phyloP scores from a whole-genome alignment of 352 stramenopile species.

The Globisporangium middletonii region DNA sequence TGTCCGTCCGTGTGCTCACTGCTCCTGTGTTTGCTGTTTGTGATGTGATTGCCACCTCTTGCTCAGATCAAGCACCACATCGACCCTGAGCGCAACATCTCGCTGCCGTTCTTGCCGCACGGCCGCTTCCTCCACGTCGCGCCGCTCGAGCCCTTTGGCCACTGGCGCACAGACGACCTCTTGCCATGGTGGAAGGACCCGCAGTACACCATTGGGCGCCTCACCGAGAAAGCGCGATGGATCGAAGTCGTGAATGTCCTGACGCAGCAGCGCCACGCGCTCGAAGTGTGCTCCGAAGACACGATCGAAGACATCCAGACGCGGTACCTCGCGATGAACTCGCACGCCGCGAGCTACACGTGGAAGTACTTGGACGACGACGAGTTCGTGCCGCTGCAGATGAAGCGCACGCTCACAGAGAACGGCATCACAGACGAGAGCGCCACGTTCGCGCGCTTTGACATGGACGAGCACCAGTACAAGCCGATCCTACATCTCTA shows the following conservation, averaged over 20 bases:
- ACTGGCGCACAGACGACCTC: slow-evolving; percentile 69
- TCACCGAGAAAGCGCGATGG: slow-evolving; percentile 67
- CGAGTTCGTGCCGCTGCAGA: slow-evolving; percentile 87
- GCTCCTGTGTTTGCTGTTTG: background rate
- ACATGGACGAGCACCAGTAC: slow-evolving; percentile 86
- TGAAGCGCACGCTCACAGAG: slow-evolving; percentile 82
- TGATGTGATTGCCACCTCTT: background rate
- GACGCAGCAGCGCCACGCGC: slow-evolving; percentile 76
- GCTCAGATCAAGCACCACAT: slow-evolving; percentile 71
- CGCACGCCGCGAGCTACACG: slow-evolving; percentile 89
- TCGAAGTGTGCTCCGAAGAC: slow-evolving; percentile 86
- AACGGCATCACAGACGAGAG: slow-evolving; percentile 88
- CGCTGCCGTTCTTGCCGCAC: slow-evolving; percentile 79
- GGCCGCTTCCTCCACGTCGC: slow-evolving; percentile 85
- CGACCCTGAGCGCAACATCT: slow-evolving; percentile 67
- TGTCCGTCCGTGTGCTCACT: too few species aligned
- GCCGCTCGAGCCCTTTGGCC: slow-evolving; percentile 64
- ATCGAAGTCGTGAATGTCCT: slow-evolving; percentile 90
- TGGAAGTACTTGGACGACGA: slow-evolving; percentile 86
- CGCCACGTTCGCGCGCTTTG: slow-evolving; percentile 68
- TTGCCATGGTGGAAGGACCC: slow-evolving; percentile 88
- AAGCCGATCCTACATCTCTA: slow-evolving; percentile 89
- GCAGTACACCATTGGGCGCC: slow-evolving; percentile 55
- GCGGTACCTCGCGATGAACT: slow-evolving; percentile 83
- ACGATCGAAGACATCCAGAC: slow-evolving; percentile 85